Percentiles rank a stretch among this genome's conserved stretches.
These are phyloP conservation scores for Dendrobium chrysotoxum DNA, from an alignment of 106 monocot genomes.

Conservation along the genomic window DNA sequence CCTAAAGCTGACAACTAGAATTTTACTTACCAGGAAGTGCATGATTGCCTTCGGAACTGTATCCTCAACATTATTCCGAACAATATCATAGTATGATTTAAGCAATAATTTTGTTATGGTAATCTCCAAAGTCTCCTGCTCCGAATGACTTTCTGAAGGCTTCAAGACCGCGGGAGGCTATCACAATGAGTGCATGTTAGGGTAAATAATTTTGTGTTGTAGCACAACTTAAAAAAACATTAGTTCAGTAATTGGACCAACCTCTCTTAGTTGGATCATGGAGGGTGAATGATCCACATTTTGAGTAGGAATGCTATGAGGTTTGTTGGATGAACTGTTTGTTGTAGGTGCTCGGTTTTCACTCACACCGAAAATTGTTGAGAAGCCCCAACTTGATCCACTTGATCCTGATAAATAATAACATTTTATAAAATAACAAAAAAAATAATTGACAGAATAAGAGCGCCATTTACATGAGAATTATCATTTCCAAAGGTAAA, in stretches of 20 bases:
- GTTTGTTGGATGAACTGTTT: conserved; percentile 34
- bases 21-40: conserved; percentile 81
- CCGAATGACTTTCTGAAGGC: conserved; percentile 73
- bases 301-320: conserved; percentile 20
- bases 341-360: conserved; percentile 49
- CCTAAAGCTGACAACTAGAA: neutral
- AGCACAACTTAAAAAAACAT: neutral
- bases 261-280: conserved; percentile 80
- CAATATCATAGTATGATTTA: conserved; percentile 95
- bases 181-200: neutral
- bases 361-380: conserved; percentile 67
- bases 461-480: neutral
- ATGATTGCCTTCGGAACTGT: conserved; percentile 90
- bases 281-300: conserved; percentile 49
- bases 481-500: neutral
- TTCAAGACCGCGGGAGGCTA: conserved; percentile 78
- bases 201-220: neutral
- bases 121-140: conserved; percentile 75
- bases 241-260: neutral
- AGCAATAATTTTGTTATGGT: conserved; percentile 69
- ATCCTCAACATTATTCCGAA: conserved; percentile 85
- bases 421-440: neutral
- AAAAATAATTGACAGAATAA: neutral
- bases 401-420: conserved; percentile 38
- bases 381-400: conserved; percentile 77